A percentile compares a stretch with the other conserved stretches of the same genome.
Evolutionary conservation across 1,284 basidiomycete genomes (phyloP).

Genomic region (Tilletia horrida): DNA sequence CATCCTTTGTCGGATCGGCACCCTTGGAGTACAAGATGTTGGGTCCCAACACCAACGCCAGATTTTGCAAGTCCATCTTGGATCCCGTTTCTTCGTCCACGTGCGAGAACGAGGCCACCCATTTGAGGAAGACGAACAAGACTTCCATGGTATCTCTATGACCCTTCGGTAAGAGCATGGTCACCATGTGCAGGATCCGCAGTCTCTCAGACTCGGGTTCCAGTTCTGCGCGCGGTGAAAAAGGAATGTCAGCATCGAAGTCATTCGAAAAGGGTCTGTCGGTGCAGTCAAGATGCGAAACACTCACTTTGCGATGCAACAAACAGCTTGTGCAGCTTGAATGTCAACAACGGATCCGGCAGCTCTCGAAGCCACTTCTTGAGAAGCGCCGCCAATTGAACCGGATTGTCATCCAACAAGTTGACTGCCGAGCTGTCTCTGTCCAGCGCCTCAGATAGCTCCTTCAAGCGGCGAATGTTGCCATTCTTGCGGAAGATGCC

Average conservation of each 20-base stretch:
- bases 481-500: slow-evolving; percentile 99
- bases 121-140: slow-evolving; percentile 95
- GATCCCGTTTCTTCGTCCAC: slow-evolving; percentile 96
- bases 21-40: slow-evolving; percentile 86
- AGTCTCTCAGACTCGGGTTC: slow-evolving; percentile 73
- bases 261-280: no score
- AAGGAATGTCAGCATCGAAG: neutral
- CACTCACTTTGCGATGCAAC: slow-evolving; percentile 75
- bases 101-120: slow-evolving; percentile 98
- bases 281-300: neutral
- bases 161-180: slow-evolving; percentile 80
- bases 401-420: slow-evolving; percentile 88
- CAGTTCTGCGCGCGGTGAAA: slow-evolving; percentile 61
- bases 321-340: slow-evolving; percentile 83
- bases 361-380: slow-evolving; percentile 96
- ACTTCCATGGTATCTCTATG: slow-evolving; percentile 98
- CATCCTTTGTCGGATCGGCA: slow-evolving; percentile 81
- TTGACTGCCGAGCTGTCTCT: slow-evolving; percentile 80
- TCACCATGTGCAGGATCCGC: slow-evolving; percentile 80
- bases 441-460: slow-evolving; percentile 86
- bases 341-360: slow-evolving; percentile 92
- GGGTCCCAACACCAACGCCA: slow-evolving; percentile 96
- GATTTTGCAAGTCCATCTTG: slow-evolving; percentile 94
- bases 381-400: slow-evolving; percentile 90
- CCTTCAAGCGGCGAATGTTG: slow-evolving; percentile 87